phyloP scores from a whole-genome alignment of 148 eudicot genomes.

The Cornus florida region DNA sequence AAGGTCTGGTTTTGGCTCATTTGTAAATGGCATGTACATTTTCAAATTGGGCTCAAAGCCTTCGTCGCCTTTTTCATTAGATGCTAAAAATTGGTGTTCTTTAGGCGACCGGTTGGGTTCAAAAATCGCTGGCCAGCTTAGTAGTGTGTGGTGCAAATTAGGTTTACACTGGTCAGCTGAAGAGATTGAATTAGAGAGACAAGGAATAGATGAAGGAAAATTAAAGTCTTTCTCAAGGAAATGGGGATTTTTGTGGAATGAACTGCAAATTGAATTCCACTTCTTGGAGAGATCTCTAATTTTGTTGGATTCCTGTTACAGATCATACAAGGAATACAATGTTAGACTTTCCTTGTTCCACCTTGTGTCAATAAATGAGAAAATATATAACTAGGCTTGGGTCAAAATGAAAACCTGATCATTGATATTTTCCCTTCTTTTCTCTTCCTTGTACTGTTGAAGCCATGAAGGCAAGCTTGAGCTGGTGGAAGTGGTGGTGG shows the following conservation, averaged over 20 bases:
- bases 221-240: conserved; percentile 42
- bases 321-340: not conserved
- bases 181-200: conserved; percentile 60
- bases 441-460: conserved; percentile 61
- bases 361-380: not conserved
- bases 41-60: conserved; percentile 16
- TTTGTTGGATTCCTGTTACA: conserved; percentile 45
- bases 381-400: not conserved
- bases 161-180: conserved; percentile 37
- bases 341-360: not conserved
- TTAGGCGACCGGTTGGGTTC: conserved; percentile 37
- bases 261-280: conserved; percentile 75
- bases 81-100: conserved; percentile 36
- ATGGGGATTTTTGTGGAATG: conserved; percentile 46
- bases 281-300: conserved; percentile 70
- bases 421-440: conserved; percentile 24
- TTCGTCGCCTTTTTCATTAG: conserved; percentile 10
- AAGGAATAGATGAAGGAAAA: conserved; percentile 46
- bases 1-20: conserved; percentile 58
- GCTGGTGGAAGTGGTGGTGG: conserved; percentile 30
- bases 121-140: conserved; percentile 46
- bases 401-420: conserved; percentile 42
- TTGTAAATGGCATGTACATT: not conserved
- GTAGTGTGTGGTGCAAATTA: conserved; percentile 23
- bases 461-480: conserved; percentile 73